Base-by-base conservation (phyloP, 2,329 filamentous ascomycete genomes). In the Fusarium liriodendri region DNA sequence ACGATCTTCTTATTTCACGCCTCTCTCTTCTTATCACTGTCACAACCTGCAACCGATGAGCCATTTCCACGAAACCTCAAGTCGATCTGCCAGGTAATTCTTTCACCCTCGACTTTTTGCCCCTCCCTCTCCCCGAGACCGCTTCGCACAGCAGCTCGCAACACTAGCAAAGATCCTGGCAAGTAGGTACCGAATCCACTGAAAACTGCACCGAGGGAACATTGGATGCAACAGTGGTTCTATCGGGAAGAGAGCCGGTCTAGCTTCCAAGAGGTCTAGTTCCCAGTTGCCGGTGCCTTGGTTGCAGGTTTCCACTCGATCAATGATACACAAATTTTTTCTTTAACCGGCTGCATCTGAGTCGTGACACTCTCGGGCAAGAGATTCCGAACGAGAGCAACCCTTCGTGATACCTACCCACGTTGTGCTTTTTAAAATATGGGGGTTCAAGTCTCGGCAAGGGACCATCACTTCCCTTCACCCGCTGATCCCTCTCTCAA, bases 401-500 rank as follows among this genome's bases (percentile, higher is more conserved):
- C 45, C 45, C 25, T n/a, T 16, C 25, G 47, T 32, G 27, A 52
- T 32, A 52, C 47, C 47, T 52, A 32, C 47, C 47, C 47, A 52
- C 47, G 47, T 52, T 52, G 16, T 52, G 27, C 27, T 32, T 52
- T 52, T 27, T 13, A 52, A 18, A 32, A 29, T 29, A n/a, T 52
- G 47, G 47, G 47, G 47, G 47, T 52, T 52, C 47, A 55, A 35
- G 52, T 11, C 25, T 45, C 10, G 50, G 18, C 32, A 33, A 55
- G 33, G 22, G 35, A 33, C 8, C 32, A 33, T 35, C 54, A 27
- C 29, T 47, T 50, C 47, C 61, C 13, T 55, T 63, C 20, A 42
- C 45, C 38, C 65, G 32, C n/a, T 3, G 25, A 47, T 67, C 65
- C n/a, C 60, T 59, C 27, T 54, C 47, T 54, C 61, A 64, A 64